Conservation (phyloP, 192 early-diverging fungal species). For the Rhizophagus clarus region DNA sequence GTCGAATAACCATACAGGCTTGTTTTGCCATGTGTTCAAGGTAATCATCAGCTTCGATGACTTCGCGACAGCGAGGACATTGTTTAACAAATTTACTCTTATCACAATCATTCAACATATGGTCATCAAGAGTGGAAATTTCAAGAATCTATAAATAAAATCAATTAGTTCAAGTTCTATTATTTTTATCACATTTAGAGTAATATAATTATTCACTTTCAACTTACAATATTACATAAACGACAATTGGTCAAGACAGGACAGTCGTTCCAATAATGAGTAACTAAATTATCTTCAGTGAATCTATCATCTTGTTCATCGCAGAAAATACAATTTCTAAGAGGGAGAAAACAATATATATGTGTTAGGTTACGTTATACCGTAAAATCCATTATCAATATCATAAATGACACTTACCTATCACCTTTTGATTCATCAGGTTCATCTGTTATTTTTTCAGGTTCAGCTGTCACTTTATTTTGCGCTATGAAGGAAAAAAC, state of each 20-base stretch:
- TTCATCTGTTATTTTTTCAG: background rate
- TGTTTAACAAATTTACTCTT: conserved; percentile 56
- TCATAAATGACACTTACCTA: background rate
- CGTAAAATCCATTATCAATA: background rate
- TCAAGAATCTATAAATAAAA: conserved; percentile 64
- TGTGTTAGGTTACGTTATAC: background rate
- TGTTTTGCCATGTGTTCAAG: conserved; percentile 51
- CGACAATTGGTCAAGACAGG: conserved; percentile 71
- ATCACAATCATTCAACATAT: conserved; percentile 70
- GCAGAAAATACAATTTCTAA: conserved; percentile 75
- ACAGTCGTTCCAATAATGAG: conserved; percentile 80
- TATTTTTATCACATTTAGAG: background rate
- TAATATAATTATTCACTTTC: background rate
- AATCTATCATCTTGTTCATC: conserved; percentile 63
- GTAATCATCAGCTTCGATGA: conserved; percentile 56
- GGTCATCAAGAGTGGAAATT: conserved; percentile 63
- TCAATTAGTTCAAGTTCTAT: background rate
- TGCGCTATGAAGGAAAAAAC: background rate
- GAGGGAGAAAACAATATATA: background rate
- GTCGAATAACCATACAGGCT: conserved; percentile 39
- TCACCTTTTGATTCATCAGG: conserved; percentile 15
- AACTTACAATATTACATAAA: conserved; percentile 67
- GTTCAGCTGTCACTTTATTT: background rate
- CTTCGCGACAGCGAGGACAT: conserved; percentile 64
- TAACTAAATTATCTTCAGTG: conserved; percentile 69